Evolutionary conservation across 2,329 filamentous ascomycete species (phyloP), one percentile per base, ranked within the genome.

Genomic region (Colletotrichum spinosum): DNA sequence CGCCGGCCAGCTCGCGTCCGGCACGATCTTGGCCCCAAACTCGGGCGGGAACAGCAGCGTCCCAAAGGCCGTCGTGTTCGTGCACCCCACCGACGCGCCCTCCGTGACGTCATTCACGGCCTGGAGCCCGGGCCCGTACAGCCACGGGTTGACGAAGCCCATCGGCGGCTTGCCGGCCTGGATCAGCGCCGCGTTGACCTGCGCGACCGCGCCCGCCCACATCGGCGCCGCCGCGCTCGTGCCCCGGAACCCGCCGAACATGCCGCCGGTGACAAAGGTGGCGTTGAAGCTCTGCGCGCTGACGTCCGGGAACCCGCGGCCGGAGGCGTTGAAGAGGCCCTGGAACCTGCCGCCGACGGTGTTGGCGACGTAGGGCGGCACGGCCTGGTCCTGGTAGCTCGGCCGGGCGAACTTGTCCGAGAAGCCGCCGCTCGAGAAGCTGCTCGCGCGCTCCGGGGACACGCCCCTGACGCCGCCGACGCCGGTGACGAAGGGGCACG

Each of bases 71-170:
- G 73, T 77, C 2, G 35, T 51, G 8, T 77, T 77, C 3, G 60
- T 39, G 33, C 78, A 80, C 4, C 77, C 78, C 9, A 64, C 42
- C 0, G 75, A 76, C 46, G 68, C 73, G 13, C 77, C 77, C 4
- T 69, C 50, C 1, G 75, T 77, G 46, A 79, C 80, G 55, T 80
- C 78, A 8, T 73, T 79, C 13, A 80, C 76, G 2, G 66, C 77
- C 9, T 59, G 39, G 0, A 66, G 38, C 1, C 74, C 76, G 33
- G 70, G 63, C 4, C 72, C 70, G 69, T 89, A 90, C 11, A 90
- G 75, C 83, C 84, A 88, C 2, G 87, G 86, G 72, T 90, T 90
- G n/a, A 90, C 73, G 70, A 88, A 90, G 0, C 88, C 87, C 69
- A 90, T 75, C 0, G 79, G 71, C 2, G 82, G 73, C 71, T 83